Evolutionary conservation across 1,284 basidiomycete species (phyloP), one percentile per base, ranked within the genome.

Genomic region (Termitomyces sp.): DNA sequence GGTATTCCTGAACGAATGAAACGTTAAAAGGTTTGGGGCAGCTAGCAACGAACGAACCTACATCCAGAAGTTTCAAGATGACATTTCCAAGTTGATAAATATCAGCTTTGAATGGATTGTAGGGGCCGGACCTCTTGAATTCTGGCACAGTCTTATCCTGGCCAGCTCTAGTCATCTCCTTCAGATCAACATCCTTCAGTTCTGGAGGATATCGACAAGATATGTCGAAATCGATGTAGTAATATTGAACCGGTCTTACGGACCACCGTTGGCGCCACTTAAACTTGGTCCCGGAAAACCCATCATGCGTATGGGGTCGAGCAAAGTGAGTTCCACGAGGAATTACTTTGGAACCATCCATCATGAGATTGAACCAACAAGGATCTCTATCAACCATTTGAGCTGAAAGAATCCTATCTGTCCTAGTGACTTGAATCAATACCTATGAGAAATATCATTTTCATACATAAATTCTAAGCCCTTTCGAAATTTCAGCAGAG

Each of bases 301-400:
- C 48, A 39, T 56, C 47, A 21, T 54, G 21, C 5, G 42, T 42
- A 17, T 5, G 1, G 5, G 4, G 31, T 7, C 2, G 1, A 15
- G n/a, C 24, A 17, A 46, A 51, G 28, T 54, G 42, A 34, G 38
- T 54, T 34, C 56, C 56, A 26, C 26, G 24, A 21, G 52, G 56
- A 13, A 57, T 24, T 1, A 54, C 13, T 30, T 43, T 33, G 9
- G 55, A 40, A 13, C 42, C 46, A 44, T 56, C 55, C 55, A 53
- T 53, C 55, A 57, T 54, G 5, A 57, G 45, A 44, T 57, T 54
- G 17, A 34, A 54, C 6, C 31, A 21, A 26, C 52, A 57, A 17
- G 49, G 26, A 42, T 57, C 55, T 13, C 55, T 54, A 17, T 30
- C 7, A 19, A 28, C 19, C 4, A 1, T 12, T n/a, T 38, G 2